phyloP scores from a whole-genome alignment of 2,329 filamentous ascomycete genomes.

The Polychaeton citri region DNA sequence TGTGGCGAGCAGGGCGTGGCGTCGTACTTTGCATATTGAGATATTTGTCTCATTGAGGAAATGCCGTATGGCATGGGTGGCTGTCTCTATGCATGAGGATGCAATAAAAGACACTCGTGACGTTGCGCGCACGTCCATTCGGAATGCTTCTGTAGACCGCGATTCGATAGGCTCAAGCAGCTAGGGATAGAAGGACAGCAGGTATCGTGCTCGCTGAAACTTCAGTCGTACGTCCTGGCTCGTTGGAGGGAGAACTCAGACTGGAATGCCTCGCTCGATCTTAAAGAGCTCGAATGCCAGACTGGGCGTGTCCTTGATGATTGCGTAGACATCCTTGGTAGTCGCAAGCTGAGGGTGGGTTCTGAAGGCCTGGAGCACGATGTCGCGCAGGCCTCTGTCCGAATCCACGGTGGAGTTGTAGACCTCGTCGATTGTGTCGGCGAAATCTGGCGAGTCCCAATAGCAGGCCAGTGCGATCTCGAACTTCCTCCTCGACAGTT shows the following conservation, averaged over 20 bases:
- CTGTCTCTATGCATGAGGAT: not conserved
- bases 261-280: conserved; percentile 32
- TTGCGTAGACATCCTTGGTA: conserved; percentile 31
- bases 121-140: not conserved
- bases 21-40: too few relatives aligned
- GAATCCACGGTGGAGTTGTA: conserved; percentile 37
- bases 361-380: conserved; percentile 35
- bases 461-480: conserved; percentile 31
- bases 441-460: conserved; percentile 30
- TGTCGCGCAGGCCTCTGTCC: conserved; percentile 34
- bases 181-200: too few relatives aligned
- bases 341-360: conserved; percentile 31
- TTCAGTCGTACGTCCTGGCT: not conserved
- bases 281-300: conserved; percentile 36
- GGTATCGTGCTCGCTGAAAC: not conserved
- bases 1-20: too few relatives aligned
- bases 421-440: conserved; percentile 35
- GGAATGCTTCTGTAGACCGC: not conserved
- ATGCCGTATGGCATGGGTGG: too few relatives aligned
- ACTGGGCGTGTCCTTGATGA: conserved; percentile 31
- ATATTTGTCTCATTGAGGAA: too few relatives aligned
- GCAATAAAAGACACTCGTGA: too few relatives aligned
- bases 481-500: conserved; percentile 33
- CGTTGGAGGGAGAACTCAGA: conserved; percentile 9
- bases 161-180: not conserved